Evolutionary conservation across 768 basidiomycete species (phyloP).

Genomic region (Suillus americanus): DNA sequence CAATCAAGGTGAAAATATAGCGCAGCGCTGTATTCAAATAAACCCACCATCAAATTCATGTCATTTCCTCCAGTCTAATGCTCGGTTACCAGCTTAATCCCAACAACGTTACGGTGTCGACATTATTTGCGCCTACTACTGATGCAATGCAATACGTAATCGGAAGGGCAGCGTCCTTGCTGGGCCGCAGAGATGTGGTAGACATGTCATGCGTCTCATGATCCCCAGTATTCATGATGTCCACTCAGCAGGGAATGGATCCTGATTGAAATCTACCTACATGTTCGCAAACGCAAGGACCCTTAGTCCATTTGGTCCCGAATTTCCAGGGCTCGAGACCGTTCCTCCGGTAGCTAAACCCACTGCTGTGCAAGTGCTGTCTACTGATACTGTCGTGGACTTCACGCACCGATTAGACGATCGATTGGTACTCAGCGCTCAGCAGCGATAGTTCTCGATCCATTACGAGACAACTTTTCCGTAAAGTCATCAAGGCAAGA

Average conservation of each 20-base stretch:
- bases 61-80: neutral
- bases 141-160: neutral
- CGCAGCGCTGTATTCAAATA: neutral
- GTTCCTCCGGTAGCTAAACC: neutral
- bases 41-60: neutral
- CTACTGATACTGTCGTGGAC: neutral
- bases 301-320: neutral
- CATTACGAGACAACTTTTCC: neutral
- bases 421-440: neutral
- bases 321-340: neutral
- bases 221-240: no score
- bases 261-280: neutral
- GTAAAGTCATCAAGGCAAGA: neutral
- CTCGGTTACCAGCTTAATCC: neutral
- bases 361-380: neutral
- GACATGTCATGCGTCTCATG: neutral
- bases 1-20: neutral
- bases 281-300: neutral
- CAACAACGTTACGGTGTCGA: neutral
- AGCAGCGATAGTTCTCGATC: neutral
- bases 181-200: neutral
- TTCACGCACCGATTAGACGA: neutral
- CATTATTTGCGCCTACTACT: neutral
- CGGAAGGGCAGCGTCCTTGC: neutral
- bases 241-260: neutral